phyloP scores from a whole-genome alignment of 2,329 filamentous ascomycete species.

The Meredithiella fracta region DNA sequence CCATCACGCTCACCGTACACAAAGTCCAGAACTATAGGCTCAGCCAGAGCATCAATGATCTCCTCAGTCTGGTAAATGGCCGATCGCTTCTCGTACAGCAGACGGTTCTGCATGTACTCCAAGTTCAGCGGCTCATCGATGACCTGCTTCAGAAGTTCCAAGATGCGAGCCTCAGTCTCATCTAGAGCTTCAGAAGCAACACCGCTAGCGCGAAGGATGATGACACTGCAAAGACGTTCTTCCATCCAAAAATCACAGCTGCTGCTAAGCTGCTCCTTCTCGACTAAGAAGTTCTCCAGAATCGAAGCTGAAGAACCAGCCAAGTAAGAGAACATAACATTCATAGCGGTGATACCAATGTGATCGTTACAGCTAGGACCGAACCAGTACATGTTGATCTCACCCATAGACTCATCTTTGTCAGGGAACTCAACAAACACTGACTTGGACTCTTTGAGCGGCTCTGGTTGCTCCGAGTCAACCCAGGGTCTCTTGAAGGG shows the following conservation, averaged over 20 bases:
- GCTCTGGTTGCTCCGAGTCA: slow-evolving; percentile 63
- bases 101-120: slow-evolving; percentile 75
- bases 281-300: slow-evolving; percentile 80
- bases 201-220: slow-evolving; percentile 72
- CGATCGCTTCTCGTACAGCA: slow-evolving; percentile 64
- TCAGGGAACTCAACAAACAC: slow-evolving; percentile 84
- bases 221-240: slow-evolving; percentile 61
- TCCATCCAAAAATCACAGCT: slow-evolving; percentile 69
- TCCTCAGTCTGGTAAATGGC: slow-evolving; percentile 72
- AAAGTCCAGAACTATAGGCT: slow-evolving; percentile 79
- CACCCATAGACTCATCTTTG: slow-evolving; percentile 85
- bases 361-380: slow-evolving; percentile 66
- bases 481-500: slow-evolving; percentile 79
- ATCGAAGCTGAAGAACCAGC: slow-evolving; percentile 86
- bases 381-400: slow-evolving; percentile 72
- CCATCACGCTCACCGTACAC: slow-evolving; percentile 79
- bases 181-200: slow-evolving; percentile 75
- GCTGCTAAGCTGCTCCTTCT: slow-evolving; percentile 82
- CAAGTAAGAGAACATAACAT: slow-evolving; percentile 69
- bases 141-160: slow-evolving; percentile 68
- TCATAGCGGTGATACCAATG: slow-evolving; percentile 53
- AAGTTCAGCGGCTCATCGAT: slow-evolving; percentile 71
- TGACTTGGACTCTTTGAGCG: slow-evolving; percentile 53
- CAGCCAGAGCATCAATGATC: slow-evolving; percentile 64
- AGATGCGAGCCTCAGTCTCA: slow-evolving; percentile 70